Base-by-base conservation (phyloP, 306 rosid species). In the Ormosia semicastrata region DNA sequence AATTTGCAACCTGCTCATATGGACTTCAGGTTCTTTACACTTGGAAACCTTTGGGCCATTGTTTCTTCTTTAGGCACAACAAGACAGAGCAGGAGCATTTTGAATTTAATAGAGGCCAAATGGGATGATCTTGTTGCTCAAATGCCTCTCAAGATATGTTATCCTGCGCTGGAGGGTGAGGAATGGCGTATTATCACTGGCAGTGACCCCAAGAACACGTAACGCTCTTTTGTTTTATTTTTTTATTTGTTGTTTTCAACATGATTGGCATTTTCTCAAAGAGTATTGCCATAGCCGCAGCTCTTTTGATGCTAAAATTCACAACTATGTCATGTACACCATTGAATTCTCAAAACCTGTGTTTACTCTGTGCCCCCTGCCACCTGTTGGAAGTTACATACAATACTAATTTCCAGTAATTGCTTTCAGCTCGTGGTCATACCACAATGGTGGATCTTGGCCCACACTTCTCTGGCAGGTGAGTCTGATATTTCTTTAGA, bases 151-250 rank as follows among this genome's bases (percentile, higher is more conserved):
- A 94, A 94, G 89, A 92, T 94, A 65, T 94, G 97, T 79, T 94
- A 89, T 81, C 97, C 97, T 0, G 93, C 98, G 3, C 46, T 92
- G 82, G 97, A 94, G 84, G 73, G 84, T 46, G 98, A 94, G 43
- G 98, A 94, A 75, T 94, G 98, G 98, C 90, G 94, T 36, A 90
- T 92, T 76, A 87, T 88, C 84, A 94, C 98, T 56, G 98, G 98
- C 18, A 88, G 92, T 81, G 98, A 94, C 88, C 98, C 98, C 58
- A 94, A 92, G 84, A 94, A 94, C 86, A 94, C 98, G 98, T 92
- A 84, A 85, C 90, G 54, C 81, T 77, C 75, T 64, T 50, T 40
- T 29, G 34, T 43, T 49, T 39, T 2, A 53, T 57, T 17, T 62
- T 24, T 24, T 24, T 24, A 24, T 24, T 24, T 24, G 24, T 24